Evolutionary conservation across 106 monocot species (phyloP).

Genomic region (Dendrobium chrysotoxum): DNA sequence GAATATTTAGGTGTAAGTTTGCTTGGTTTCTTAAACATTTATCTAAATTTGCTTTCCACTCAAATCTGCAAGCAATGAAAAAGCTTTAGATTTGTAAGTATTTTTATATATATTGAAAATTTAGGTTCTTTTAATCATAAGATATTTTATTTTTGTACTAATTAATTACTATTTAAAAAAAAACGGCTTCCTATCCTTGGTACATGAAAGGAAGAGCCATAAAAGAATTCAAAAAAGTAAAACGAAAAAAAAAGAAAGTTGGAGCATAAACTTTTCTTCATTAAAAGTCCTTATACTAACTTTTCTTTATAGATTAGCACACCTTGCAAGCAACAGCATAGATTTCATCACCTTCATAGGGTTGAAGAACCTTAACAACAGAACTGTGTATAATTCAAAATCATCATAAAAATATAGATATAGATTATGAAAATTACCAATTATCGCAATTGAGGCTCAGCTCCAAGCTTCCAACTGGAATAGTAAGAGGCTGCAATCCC

Average conservation of each 20-base stretch:
- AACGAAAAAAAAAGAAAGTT: background rate
- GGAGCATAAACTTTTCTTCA: conserved; percentile 13
- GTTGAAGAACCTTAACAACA: conserved; percentile 1
- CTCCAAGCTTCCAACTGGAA: conserved; percentile 46
- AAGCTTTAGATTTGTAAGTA: background rate
- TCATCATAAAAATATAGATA: background rate
- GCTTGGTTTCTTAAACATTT: too few species aligned
- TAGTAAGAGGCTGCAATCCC: conserved; percentile 42
- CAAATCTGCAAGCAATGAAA: background rate
- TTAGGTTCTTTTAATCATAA: too few species aligned
- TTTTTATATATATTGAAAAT: too few species aligned
- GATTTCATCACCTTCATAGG: background rate
- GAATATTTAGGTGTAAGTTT: background rate
- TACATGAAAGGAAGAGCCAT: background rate
- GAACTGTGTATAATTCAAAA: background rate
- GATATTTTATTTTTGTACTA: too few species aligned
- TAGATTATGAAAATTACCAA: conserved; percentile 19
- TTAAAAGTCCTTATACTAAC: conserved; percentile 2
- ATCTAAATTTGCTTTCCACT: background rate
- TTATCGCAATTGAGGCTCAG: conserved; percentile 43
- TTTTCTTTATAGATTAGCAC: conserved; percentile 20
- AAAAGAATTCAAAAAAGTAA: background rate
- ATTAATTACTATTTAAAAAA: too few species aligned
- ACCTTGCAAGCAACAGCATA: conserved; percentile 13
- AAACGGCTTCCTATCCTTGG: too few species aligned